Conservation (phyloP, 2,329 filamentous ascomycete species). For the Aspergillus aculeatinus region DNA sequence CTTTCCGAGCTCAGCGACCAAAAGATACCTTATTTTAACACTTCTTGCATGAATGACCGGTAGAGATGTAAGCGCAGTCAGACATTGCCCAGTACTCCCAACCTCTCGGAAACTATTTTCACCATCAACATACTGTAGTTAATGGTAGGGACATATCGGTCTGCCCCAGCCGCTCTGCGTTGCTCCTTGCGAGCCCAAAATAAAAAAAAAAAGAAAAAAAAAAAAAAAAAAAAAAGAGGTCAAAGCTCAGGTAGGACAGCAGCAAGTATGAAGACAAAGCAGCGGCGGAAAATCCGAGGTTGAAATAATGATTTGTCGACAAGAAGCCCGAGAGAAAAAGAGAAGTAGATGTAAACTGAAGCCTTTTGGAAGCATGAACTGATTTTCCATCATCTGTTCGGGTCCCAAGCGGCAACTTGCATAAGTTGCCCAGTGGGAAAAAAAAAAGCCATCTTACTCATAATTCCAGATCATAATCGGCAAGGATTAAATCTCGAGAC, state of each 20-base stretch:
- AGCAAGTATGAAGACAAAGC: too few species aligned
- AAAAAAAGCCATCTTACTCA: not conserved
- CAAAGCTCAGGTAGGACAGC: too few species aligned
- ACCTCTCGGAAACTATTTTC: too few species aligned
- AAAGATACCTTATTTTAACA: not conserved
- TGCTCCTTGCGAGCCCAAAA: not conserved
- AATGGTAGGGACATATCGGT: too few species aligned
- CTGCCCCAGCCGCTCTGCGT: not conserved
- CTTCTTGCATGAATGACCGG: not conserved
- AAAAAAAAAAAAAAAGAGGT: too few species aligned
- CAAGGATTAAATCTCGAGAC: not conserved
- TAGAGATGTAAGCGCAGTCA: not conserved
- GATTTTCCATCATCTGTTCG: not conserved
- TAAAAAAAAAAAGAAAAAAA: too few species aligned
- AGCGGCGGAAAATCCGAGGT: too few species aligned
- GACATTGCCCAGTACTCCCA: not conserved
- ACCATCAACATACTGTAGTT: too few species aligned
- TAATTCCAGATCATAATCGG: not conserved
- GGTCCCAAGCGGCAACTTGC: constrained; percentile 6
- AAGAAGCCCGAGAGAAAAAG: not conserved
- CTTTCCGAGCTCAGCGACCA: not conserved
- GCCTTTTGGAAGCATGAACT: not conserved
- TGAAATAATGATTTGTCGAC: too few species aligned
- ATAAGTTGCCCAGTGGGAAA: not conserved
- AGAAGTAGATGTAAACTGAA: not conserved